Evolutionary conservation across 192 early-diverging fungal species (phyloP), one percentile per base, ranked within the genome.

Genomic region (Coemansia reversa): DNA sequence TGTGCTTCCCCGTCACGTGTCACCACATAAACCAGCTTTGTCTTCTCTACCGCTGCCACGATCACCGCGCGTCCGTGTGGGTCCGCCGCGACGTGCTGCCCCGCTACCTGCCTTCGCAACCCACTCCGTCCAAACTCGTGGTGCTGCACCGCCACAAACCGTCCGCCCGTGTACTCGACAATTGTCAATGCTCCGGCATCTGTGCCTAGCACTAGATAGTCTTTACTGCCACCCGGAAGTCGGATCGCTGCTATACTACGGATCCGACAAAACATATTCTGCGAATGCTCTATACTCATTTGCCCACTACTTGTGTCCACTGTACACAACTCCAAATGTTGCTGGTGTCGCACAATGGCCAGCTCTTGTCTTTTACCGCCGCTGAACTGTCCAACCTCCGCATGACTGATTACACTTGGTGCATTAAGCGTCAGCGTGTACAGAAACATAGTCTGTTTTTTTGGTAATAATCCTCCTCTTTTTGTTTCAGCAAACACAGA

Each of bases 41-140:
- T 88, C 65, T 95, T 93, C 73, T 99, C 98, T 52, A 94, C 74
- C 1, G 92, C 93, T 30, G 86, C 95, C 48, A 98, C 91, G 93
- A 98, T 93, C 20, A 97, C 90, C 7, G 96, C 94, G 49, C 98
- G 86, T 11, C 98, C 98, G 48, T 93, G 92, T 1, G 98, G 98
- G 80, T 99, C 98, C 8, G 88, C 75, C 4, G 96, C 96, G 30
- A 99, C 85, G 56, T 95, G 98, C 78, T 99, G 93, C 16, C 98
- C 98, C 7, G 98, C 91, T 0, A 97, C 89, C 39, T 90, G 87
- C 49, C 98, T 76, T 24, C 98, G 85, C 55, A 90, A 85, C 32
- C 96, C 98, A 11, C 90, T 89, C 63, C 96, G 96, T 24, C 95
- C 98, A 76, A 87, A 98, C 4, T 93, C 96, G 61, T 99, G 95